Percentiles rank a stretch among this genome's conserved stretches.
Evolutionary conservation across 768 basidiomycete genomes (phyloP).

Genomic region (Scleroderma bovista): DNA sequence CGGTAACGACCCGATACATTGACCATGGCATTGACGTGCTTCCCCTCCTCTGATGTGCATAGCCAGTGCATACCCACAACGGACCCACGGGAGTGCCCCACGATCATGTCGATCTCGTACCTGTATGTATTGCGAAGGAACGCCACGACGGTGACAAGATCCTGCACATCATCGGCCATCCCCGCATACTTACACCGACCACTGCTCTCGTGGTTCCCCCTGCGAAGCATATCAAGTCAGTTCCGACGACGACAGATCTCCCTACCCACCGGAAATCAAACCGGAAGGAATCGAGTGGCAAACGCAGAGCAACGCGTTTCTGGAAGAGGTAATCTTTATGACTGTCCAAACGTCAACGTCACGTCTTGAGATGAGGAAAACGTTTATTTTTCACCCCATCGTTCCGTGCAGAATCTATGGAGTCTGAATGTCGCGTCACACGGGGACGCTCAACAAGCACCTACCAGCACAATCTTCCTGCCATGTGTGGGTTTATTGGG

Average conservation of each 20-base stretch:
- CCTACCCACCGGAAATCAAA: constrained; percentile 75
- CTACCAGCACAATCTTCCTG: constrained; percentile 59
- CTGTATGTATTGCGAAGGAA: constrained; percentile 55
- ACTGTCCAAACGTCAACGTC: constrained; percentile 32
- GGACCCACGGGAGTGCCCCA: constrained; percentile 77
- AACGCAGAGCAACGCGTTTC: constrained; percentile 55
- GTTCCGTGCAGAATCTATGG: constrained; percentile 72
- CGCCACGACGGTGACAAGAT: constrained; percentile 59
- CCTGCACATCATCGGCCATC: constrained; percentile 55
- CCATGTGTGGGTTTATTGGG: constrained; percentile 47
- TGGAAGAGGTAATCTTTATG: constrained; percentile 86
- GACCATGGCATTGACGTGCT: constrained; percentile 53
- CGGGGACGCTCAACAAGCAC: constrained; percentile 20
- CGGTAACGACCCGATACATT: constrained; percentile 76
- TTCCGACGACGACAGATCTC: constrained; percentile 2
- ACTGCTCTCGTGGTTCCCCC: constrained; percentile 73
- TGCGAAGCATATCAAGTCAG: constrained; percentile 21
- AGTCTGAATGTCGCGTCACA: constrained; percentile 13
- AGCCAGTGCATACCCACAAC: constrained; percentile 67
- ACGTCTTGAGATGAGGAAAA: neutral
- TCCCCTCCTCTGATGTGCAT: constrained; percentile 55
- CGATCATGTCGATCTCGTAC: constrained; percentile 62
- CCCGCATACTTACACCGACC: constrained; percentile 61
- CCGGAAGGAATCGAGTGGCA: constrained; percentile 77
- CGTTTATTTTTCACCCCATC: constrained; percentile 52